Evolutionary conservation across 495 filamentous ascomycete species (phyloP).

Genomic region (Staphylotrichum longicolle): DNA sequence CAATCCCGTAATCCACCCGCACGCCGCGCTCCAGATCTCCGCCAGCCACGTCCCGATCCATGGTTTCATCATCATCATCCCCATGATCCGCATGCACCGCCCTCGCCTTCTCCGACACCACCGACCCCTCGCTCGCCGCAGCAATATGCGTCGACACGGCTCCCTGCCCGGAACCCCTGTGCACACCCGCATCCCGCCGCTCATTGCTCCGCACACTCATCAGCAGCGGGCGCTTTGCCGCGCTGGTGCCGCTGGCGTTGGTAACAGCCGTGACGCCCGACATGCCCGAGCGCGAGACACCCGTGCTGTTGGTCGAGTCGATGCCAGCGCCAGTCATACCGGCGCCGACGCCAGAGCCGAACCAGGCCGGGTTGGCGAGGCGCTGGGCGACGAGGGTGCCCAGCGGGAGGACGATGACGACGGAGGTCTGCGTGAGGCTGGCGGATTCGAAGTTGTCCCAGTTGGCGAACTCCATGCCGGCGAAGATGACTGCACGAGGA

Average conservation of each 20-base stretch:
- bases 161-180: neutral
- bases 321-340: neutral
- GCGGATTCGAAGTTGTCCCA: slow-evolving; percentile 51
- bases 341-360: slow-evolving; percentile 1
- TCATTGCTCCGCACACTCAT: neutral
- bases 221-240: slow-evolving; percentile 7
- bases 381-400: slow-evolving; percentile 73
- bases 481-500: slow-evolving; percentile 59
- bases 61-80: neutral
- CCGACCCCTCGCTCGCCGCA: slow-evolving; percentile 1
- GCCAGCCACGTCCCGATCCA: neutral
- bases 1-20: slow-evolving; percentile 14
- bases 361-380: slow-evolving; percentile 29
- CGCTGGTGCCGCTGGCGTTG: neutral
- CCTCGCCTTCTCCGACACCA: neutral
- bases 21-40: slow-evolving; percentile 6
- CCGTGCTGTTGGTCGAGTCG: slow-evolving; percentile 2
- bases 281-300: neutral
- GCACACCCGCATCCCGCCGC: neutral
- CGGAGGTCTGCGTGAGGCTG: slow-evolving; percentile 62
- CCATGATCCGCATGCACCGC: neutral
- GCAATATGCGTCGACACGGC: slow-evolving; percentile 11
- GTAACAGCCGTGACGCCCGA: neutral
- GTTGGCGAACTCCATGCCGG: slow-evolving; percentile 57
- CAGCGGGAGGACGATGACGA: slow-evolving; percentile 72